These are phyloP conservation scores for Hygrocybe punicea DNA, from an alignment of 768 basidiomycete species.

Conservation along the genomic window DNA sequence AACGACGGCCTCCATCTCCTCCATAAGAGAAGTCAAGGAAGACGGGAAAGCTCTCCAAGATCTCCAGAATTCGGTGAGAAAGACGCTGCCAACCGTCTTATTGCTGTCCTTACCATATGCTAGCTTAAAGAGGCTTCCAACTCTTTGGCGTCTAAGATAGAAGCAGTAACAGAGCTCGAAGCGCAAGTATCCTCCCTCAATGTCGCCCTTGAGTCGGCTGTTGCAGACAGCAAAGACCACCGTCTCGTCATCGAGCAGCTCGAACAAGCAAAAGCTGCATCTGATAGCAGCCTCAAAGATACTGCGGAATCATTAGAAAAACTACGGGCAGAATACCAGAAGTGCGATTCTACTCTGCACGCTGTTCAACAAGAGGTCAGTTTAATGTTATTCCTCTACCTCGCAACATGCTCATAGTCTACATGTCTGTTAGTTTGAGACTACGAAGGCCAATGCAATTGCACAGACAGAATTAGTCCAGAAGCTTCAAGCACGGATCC, in stretches of 20 bases:
- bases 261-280: constrained; percentile 45
- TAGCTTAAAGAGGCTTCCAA: constrained; percentile 61
- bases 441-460: constrained; percentile 39
- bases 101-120: constrained; percentile 3
- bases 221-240: constrained; percentile 50
- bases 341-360: constrained; percentile 37
- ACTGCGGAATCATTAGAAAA: constrained; percentile 41
- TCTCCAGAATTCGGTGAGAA: constrained; percentile 55
- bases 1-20: constrained; percentile 62
- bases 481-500: constrained; percentile 49
- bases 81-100: background rate
- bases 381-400: background rate
- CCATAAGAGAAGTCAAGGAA: constrained; percentile 66
- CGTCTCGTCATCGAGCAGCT: constrained; percentile 42
- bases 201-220: constrained; percentile 45
- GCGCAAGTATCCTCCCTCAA: constrained; percentile 48
- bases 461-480: constrained; percentile 47
- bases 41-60: constrained; percentile 56
- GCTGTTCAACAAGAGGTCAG: constrained; percentile 52
- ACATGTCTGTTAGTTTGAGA: constrained; percentile 45
- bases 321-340: constrained; percentile 31
- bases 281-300: constrained; percentile 48
- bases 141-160: constrained; percentile 52
- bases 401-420: background rate
- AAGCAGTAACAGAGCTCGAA: constrained; percentile 51